Base-by-base conservation (phyloP, 2,329 filamentous ascomycete species). In the Fusarium sp. region DNA sequence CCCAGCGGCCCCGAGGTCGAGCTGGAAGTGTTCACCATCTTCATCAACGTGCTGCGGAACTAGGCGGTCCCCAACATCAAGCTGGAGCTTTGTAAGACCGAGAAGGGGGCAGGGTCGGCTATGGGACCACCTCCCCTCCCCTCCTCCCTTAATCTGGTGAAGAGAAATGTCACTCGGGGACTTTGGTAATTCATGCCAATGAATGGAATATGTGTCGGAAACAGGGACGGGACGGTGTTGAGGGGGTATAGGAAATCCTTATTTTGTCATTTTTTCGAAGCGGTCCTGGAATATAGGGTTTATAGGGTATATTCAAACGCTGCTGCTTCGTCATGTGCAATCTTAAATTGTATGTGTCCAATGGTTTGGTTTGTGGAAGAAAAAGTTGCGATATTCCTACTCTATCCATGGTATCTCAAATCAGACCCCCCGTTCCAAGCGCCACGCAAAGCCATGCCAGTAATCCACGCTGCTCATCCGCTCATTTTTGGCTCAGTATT, bases 11-110 rank as follows among this genome's bases (percentile, higher is more conserved):
- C 90, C 11, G 89, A 92, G 71, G 89, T 92, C 38, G 94, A 96
- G 80, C 85, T 95, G 71, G 95, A 98, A 84, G 93, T 92, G 76
- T 88, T 95, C 66, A 94, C 91, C 1, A 86, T 96, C 31, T 93
- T 93, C 82, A 89, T 93, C 70, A 93, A 96, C 82, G 83, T 97
- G 76, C 82, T 90, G 81, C 88, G 84, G 82, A 80, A 80, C 60
- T 87, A 80, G 76, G 47, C 45, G 45, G 52, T 38, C 59, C 38
- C 34, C 34, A n/a, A 54, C 31, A 57, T 50, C 40, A 40, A 38
- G 59, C 24, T 42, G 40, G 66, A 67, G 42, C 9, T 71, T 73
- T 60, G 71, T 47, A 63, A 58, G 52, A 57, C 27, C 20, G 29
- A 34, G 52, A 24, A 20, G 16, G 50, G n/a, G n/a, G n/a, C 31